phyloP scores from a whole-genome alignment of 2,329 filamentous ascomycete genomes.

The Diplodia corticola region DNA sequence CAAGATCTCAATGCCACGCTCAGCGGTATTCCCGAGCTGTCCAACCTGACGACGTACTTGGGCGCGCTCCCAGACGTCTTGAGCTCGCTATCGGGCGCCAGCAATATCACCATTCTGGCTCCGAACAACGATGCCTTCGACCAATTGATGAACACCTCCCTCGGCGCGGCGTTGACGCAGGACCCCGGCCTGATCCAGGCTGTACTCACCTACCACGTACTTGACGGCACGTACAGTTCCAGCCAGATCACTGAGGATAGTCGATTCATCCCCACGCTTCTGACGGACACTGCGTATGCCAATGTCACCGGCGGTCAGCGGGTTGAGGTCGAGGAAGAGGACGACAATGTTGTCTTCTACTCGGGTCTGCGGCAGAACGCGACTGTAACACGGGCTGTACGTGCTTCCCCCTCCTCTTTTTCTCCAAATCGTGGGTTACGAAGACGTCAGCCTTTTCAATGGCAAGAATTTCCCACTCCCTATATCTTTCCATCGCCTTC shows the following conservation, averaged over 20 bases:
- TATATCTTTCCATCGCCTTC: too few relatives aligned
- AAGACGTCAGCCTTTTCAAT: not conserved
- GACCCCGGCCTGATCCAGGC: conserved; percentile 43
- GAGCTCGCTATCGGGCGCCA: conserved; percentile 38
- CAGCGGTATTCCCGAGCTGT: conserved; percentile 34
- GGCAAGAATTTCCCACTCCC: not conserved
- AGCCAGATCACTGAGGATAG: conserved; percentile 38
- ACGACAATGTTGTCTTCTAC: conserved; percentile 51
- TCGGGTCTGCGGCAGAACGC: conserved; percentile 54
- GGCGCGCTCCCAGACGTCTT: conserved; percentile 39
- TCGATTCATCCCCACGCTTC: conserved; percentile 51
- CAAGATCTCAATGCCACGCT: conserved; percentile 38
- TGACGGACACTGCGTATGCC: conserved; percentile 54
- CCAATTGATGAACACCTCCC: conserved; percentile 41
- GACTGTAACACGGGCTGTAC: conserved; percentile 52
- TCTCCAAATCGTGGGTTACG: not conserved
- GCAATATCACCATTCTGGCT: conserved; percentile 60
- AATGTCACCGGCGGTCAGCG: conserved; percentile 63
- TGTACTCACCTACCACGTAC: conserved; percentile 58
- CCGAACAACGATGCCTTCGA: conserved; percentile 56
- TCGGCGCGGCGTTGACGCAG: conserved; percentile 31
- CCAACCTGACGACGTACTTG: conserved; percentile 41
- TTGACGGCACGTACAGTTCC: conserved; percentile 53
- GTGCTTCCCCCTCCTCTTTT: conserved; percentile 26
- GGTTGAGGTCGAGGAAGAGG: conserved; percentile 48